Base-by-base conservation (phyloP, 2,329 filamentous ascomycete species). In the Curvularia sp. region DNA sequence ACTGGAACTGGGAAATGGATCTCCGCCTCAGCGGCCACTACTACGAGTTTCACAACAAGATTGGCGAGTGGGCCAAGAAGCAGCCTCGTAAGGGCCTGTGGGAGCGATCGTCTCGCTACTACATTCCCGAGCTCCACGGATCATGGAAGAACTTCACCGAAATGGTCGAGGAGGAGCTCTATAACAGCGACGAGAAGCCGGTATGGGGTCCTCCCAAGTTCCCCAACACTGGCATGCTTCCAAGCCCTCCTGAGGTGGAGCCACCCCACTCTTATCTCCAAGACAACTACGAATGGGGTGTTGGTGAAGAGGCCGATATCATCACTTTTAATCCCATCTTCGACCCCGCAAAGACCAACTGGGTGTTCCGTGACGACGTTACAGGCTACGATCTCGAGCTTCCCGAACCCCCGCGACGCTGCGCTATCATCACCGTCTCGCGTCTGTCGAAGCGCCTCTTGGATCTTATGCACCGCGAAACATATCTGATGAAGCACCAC, bases 1-100 rank as follows among this genome's bases (percentile, higher is more conserved):
- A 80, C 76, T 95, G 92, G 91, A 94, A 94, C 77, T 94, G 91
- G 91, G 92, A 96, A 74, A 92, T 96, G 86, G 92, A 96, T 74
- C 84, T 91, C 41, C 86, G 92, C 42, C 89, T 90, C 69, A 90
- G 87, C 0, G 92, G 92, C 8, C 91, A 95, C 68, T 90, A 93
- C 79, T 94, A 93, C 76, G 90, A 95, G 69, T 86, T 95, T 66
- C 86, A 92, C 60, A 85, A 87, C 68, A 86, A 86, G 63, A 78
- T 93, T 9, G 80, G 80, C 25, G 78, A 84, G 5, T 92, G 91
- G 78, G 85, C 85, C 25, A 84, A 83, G 74, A 83, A 82, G 60
- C 89, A 92, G 74, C 89, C 89, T 8, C 85, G 89, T 55, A 88
- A 88, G 68, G 88, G 88, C 3, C 77, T 91, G 5, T 92, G 89